Evolutionary conservation across 2,329 filamentous ascomycete species (phyloP).

Genomic region (Colletotrichum karsti): DNA sequence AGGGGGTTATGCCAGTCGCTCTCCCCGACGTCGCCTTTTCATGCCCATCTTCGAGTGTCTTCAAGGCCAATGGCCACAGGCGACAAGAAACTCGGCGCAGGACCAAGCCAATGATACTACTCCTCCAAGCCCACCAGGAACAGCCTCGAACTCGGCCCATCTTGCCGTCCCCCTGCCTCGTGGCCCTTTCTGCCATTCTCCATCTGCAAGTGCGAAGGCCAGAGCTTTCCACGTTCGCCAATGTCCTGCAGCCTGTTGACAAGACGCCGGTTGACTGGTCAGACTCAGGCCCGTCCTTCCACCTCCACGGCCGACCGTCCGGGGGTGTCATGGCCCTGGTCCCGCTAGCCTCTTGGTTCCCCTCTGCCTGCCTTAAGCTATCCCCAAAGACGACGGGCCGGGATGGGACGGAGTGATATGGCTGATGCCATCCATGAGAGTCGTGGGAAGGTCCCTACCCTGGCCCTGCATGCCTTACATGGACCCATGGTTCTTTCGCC

Average conservation of each 20-base stretch:
- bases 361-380: not conserved
- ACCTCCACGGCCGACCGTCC: slow-evolving; percentile 15
- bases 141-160: slow-evolving; percentile 19
- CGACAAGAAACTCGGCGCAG: not conserved
- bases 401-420: slow-evolving; percentile 10
- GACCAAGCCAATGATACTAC: slow-evolving; percentile 21
- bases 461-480: slow-evolving; percentile 2
- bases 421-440: slow-evolving; percentile 21
- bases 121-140: not conserved
- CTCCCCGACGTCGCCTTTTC: not conserved
- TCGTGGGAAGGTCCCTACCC: slow-evolving; percentile 3
- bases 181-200: not conserved
- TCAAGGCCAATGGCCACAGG: no score
- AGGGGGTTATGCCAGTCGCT: not conserved
- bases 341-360: not conserved
- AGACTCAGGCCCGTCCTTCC: not conserved
- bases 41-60: not conserved
- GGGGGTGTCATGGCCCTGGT: slow-evolving; percentile 7
- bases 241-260: not conserved
- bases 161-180: not conserved
- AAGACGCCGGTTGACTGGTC: slow-evolving; percentile 6
- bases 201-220: not conserved
- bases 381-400: not conserved
- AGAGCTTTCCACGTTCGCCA: slow-evolving; percentile 9
- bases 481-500: slow-evolving; percentile 10